phyloP scores from a whole-genome alignment of 345 rosid species.

The Geranium rotundifolium region DNA sequence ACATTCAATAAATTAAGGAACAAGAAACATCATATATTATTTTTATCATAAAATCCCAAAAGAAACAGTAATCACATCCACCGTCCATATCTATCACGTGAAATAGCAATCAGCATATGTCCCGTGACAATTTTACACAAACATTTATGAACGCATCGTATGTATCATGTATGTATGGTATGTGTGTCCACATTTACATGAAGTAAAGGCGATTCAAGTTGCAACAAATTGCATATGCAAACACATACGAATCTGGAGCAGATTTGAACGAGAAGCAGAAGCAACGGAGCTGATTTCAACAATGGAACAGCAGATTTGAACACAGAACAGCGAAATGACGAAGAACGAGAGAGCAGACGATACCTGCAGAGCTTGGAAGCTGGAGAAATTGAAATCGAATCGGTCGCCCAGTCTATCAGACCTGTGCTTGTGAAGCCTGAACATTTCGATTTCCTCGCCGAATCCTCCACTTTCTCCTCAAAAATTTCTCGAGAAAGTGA shows the following conservation, averaged over 20 bases:
- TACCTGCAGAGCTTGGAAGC: slow-evolving; percentile 46
- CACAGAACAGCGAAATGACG: not conserved
- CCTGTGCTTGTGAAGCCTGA: slow-evolving; percentile 37
- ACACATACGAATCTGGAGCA: not conserved
- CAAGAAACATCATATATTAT: not conserved
- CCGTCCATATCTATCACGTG: not conserved
- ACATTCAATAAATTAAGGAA: not conserved
- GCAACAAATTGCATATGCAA: not conserved
- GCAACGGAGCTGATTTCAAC: not conserved
- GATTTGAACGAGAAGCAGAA: not conserved
- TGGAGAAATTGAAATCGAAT: slow-evolving; percentile 42
- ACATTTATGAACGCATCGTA: not conserved
- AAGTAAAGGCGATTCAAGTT: not conserved
- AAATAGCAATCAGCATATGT: too few species aligned
- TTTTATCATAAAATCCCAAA: too few species aligned
- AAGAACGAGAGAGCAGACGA: not conserved
- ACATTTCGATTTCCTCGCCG: slow-evolving; percentile 21
- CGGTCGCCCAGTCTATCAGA: slow-evolving; percentile 31
- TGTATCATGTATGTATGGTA: not conserved
- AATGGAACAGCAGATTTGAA: slow-evolving; percentile 8
- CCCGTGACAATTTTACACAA: not conserved
- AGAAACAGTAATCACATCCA: not conserved
- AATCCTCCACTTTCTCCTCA: slow-evolving; percentile 2
- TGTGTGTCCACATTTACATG: not conserved
- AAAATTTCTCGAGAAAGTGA: not conserved